Evolutionary conservation across 257 asterid species (phyloP), one percentile per base, ranked within the genome.

Genomic region (Knoxia roxburghii): DNA sequence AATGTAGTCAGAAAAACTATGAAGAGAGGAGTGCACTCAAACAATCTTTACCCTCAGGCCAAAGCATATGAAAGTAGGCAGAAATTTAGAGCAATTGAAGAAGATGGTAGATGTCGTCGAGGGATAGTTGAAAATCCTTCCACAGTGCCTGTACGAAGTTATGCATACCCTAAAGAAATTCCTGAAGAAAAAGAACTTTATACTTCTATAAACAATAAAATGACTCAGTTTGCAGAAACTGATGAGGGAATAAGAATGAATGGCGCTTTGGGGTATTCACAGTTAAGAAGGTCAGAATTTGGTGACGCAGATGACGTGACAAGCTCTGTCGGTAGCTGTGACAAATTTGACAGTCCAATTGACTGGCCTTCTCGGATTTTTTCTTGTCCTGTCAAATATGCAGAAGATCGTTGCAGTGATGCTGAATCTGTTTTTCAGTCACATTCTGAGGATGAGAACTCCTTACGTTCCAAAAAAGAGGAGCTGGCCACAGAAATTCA

Each of bases 251-350:
- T 45, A 55, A 70, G 59, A 73, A 45, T 29, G 21, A 51, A 35
- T 30, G 65, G 33, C 40, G 69, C 61, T 30, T 12, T 59, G 32
- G 51, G 60, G 68, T 48, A 46, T 52, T 66, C 68, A 0, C 24
- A 17, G 6, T 32, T 20, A n/a, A 45, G 71, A 75, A 70, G 21
- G 23, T 60, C 50, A 52, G 80, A 70, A 53, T 48, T 56, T 50
- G 35, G 61, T 46, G 71, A 75, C 70, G 56, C 59, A 60, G 78
- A 65, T 57, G 68, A 66, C 62, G 68, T 46, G 43, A 43, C 74
- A 39, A 72, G 86, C 74, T 81, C 86, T 12, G 77, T 79, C 1
- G 83, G 83, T 65, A 75, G 83, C 72, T 75, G 86, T 71, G 69
- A 78, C 55, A 7, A 23, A 43, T 43, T 39, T 53, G 54, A 64